Evolutionary conservation across 352 stramenopile genomes (phyloP).

Genomic region (Porosira glacialis): DNA sequence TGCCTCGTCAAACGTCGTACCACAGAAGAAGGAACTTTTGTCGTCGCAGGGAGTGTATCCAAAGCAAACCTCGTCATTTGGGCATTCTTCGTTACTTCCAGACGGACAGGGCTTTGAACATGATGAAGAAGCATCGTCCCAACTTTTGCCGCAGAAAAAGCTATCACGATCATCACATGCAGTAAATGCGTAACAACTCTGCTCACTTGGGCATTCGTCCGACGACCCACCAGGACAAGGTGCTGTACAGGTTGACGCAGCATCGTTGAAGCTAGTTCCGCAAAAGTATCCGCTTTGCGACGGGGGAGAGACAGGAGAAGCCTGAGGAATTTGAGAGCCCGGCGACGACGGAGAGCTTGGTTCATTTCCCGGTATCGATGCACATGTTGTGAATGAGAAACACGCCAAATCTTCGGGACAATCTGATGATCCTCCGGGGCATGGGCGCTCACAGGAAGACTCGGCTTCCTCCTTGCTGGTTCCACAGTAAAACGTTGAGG

Average conservation of each 20-base stretch:
- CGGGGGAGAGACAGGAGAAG: neutral
- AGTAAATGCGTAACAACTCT: slow-evolving; percentile 77
- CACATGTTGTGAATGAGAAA: slow-evolving; percentile 40
- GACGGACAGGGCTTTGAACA: slow-evolving; percentile 72
- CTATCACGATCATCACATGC: slow-evolving; percentile 60
- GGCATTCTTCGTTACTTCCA: slow-evolving; percentile 59
- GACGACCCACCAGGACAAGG: slow-evolving; percentile 66
- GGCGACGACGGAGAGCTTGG: neutral
- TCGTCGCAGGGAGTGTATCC: slow-evolving; percentile 74
- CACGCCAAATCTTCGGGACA: slow-evolving; percentile 40
- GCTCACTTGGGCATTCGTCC: slow-evolving; percentile 58
- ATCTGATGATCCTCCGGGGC: slow-evolving; percentile 17
- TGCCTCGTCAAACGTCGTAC: slow-evolving; percentile 31
- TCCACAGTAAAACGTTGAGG: slow-evolving; percentile 44
- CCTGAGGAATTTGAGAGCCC: neutral
- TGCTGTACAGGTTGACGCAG: slow-evolving; percentile 57
- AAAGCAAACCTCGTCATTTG: slow-evolving; percentile 65
- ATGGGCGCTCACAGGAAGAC: slow-evolving; percentile 31
- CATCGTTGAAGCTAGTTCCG: slow-evolving; percentile 64
- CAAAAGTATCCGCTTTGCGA: slow-evolving; percentile 47
- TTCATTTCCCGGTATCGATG: neutral
- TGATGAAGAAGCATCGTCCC: slow-evolving; percentile 57
- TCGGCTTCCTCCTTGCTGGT: slow-evolving; percentile 31
- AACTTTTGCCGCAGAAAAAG: slow-evolving; percentile 78
- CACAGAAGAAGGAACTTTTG: slow-evolving; percentile 19